These are phyloP conservation scores for Ophiostoma sp. DNA, from an alignment of 2,329 filamentous ascomycete genomes.

Conservation along the genomic window DNA sequence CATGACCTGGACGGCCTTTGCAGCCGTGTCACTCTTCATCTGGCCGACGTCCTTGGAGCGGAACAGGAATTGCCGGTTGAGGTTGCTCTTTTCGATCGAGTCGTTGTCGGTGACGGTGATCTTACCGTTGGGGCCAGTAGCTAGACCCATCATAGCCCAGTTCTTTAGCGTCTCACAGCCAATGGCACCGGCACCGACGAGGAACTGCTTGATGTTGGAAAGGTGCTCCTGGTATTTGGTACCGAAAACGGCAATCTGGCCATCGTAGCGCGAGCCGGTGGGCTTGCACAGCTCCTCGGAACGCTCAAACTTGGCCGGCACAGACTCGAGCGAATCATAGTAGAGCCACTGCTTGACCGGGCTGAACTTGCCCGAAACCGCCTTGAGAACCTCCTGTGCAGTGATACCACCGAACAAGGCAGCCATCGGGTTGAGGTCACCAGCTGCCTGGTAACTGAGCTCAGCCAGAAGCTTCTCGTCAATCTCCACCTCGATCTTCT, in stretches of 20 bases:
- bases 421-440: slow-evolving; percentile 86
- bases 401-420: slow-evolving; percentile 91
- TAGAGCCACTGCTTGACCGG: slow-evolving; percentile 96
- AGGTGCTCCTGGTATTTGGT: slow-evolving; percentile 92
- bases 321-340: slow-evolving; percentile 94
- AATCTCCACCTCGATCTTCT: slow-evolving; percentile 74
- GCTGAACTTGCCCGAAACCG: slow-evolving; percentile 94
- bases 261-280: slow-evolving; percentile 80
- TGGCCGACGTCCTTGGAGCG: slow-evolving; percentile 86
- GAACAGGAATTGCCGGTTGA: slow-evolving; percentile 97
- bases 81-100: slow-evolving; percentile 96
- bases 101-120: slow-evolving; percentile 97
- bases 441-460: slow-evolving; percentile 86
- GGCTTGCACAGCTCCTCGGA: slow-evolving; percentile 87
- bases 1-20: slow-evolving; percentile 85
- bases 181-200: slow-evolving; percentile 94
- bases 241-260: slow-evolving; percentile 94
- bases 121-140: slow-evolving; percentile 77
- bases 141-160: slow-evolving; percentile 97
- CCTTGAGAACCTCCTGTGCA: slow-evolving; percentile 93
- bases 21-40: slow-evolving; percentile 93
- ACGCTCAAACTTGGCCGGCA: slow-evolving; percentile 68
- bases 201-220: slow-evolving; percentile 81
- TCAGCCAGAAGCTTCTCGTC: slow-evolving; percentile 91
- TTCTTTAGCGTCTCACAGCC: slow-evolving; percentile 99